phyloP scores from a whole-genome alignment of 1,139 yeast genomes.

The Yarrowia galli region DNA sequence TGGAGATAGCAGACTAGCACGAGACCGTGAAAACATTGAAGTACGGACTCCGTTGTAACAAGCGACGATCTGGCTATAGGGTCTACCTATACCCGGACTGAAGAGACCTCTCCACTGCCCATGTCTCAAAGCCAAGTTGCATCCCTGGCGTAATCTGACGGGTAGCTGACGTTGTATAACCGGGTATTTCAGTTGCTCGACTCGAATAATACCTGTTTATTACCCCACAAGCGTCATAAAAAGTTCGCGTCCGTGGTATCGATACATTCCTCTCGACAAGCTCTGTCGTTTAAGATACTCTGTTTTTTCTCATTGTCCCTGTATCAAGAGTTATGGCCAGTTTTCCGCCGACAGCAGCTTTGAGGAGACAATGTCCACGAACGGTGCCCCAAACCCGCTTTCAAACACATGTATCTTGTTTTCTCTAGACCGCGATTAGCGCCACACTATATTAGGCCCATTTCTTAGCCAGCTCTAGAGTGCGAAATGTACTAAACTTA shows the following conservation, averaged over 20 bases:
- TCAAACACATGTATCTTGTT: slow-evolving; percentile 15
- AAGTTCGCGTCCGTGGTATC: background rate
- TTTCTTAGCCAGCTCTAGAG: slow-evolving; percentile 32
- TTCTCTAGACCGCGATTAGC: slow-evolving; percentile 16
- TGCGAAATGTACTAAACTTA: slow-evolving; percentile 26
- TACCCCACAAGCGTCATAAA: slow-evolving; percentile 2
- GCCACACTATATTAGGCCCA: slow-evolving; percentile 18
- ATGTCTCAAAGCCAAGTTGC: background rate
- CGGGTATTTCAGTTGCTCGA: background rate
- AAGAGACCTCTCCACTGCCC: background rate
- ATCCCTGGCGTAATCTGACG: background rate
- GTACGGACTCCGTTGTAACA: background rate
- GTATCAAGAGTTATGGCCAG: background rate
- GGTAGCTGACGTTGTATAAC: background rate
- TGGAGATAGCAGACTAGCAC: no score
- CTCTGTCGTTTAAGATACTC: slow-evolving; percentile 23
- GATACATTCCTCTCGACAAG: background rate
- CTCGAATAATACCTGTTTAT: background rate
- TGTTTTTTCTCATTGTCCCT: background rate
- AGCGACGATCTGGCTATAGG: background rate
- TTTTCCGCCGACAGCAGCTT: background rate
- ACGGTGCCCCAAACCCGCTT: background rate
- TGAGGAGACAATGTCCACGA: background rate
- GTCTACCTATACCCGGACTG: background rate
- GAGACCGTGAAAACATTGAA: no score